Evolutionary conservation across 2,329 filamentous ascomycete species (phyloP).

Genomic region (Nemania sp.): DNA sequence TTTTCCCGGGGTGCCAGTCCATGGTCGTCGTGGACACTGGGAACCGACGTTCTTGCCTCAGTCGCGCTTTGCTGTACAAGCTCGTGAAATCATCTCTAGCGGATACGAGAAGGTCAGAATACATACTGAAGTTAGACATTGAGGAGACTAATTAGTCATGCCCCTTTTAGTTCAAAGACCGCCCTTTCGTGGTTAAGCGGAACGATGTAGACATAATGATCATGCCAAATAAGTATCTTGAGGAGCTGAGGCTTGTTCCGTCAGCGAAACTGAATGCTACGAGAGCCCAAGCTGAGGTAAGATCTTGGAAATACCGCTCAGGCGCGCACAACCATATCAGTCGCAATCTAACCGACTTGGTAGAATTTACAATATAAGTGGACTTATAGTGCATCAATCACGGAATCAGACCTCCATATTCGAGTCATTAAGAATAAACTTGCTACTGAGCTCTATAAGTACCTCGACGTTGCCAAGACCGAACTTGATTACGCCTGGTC

Average conservation of each 20-base stretch:
- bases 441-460: no score
- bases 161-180: constrained; percentile 16
- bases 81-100: constrained; percentile 1
- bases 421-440: no score
- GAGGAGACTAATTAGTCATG: neutral
- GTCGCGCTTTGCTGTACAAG: constrained; percentile 13
- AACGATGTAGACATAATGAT: constrained; percentile 4
- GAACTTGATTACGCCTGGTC: neutral
- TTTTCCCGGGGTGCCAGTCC: constrained; percentile 10
- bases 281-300: constrained; percentile 1
- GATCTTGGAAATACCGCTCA: neutral
- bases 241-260: constrained; percentile 3
- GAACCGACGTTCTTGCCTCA: constrained; percentile 18
- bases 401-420: no score
- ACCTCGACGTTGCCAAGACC: neutral
- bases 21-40: constrained; percentile 18
- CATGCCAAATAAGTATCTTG: constrained; percentile 6
- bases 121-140: neutral
- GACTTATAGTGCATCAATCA: no score
- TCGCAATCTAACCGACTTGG: neutral
- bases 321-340: no score
- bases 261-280: neutral
- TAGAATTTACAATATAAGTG: constrained; percentile 15
- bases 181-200: constrained; percentile 12
- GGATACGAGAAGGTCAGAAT: constrained; percentile 15